A percentile compares a stretch with the other conserved stretches of the same genome.
These are phyloP conservation scores for Salvia miltiorrhiza DNA, from an alignment of 257 asterid species.

Conservation along the genomic window DNA sequence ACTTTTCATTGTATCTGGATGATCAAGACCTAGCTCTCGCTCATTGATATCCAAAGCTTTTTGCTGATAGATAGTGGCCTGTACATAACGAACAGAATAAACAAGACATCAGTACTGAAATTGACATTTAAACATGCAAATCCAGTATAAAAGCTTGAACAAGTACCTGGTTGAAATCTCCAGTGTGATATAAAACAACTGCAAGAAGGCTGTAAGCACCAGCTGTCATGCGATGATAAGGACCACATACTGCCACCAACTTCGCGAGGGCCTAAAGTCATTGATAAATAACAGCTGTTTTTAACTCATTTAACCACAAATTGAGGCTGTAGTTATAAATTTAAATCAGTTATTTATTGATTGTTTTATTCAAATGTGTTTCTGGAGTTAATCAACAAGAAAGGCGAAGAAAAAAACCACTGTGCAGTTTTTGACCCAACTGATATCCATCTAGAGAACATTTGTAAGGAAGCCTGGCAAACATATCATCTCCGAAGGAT, in stretches of 20 bases:
- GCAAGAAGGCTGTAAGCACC: slow-evolving; percentile 99
- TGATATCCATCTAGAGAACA: slow-evolving; percentile 7
- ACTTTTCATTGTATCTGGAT: slow-evolving; percentile 96
- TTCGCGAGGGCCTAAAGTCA: slow-evolving; percentile 76
- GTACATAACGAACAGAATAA: slow-evolving; percentile 30
- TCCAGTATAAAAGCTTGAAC: slow-evolving; percentile 20
- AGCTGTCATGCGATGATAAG: slow-evolving; percentile 94
- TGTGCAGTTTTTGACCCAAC: background rate
- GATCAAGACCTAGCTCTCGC: slow-evolving; percentile 89
- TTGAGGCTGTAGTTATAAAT: background rate
- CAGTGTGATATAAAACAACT: slow-evolving; percentile 91
- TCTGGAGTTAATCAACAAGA: background rate
- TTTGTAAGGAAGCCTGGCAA: slow-evolving; percentile 4
- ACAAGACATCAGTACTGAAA: slow-evolving; percentile 17
- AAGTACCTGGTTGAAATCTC: slow-evolving; percentile 90
- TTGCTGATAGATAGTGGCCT: slow-evolving; percentile 97
- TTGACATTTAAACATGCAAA: slow-evolving; percentile 5
- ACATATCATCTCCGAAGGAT: slow-evolving; percentile 3
- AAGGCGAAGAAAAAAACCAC: background rate
- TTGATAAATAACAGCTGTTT: slow-evolving; percentile 8
- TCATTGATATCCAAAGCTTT: slow-evolving; percentile 93
- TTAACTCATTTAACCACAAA: slow-evolving; percentile 10
- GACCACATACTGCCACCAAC: slow-evolving; percentile 92
- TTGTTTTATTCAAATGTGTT: slow-evolving; percentile 4
- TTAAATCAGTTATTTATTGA: background rate